These are phyloP conservation scores for Solanum bulbocastanum DNA, from an alignment of 257 asterid genomes.

Conservation along the genomic window DNA sequence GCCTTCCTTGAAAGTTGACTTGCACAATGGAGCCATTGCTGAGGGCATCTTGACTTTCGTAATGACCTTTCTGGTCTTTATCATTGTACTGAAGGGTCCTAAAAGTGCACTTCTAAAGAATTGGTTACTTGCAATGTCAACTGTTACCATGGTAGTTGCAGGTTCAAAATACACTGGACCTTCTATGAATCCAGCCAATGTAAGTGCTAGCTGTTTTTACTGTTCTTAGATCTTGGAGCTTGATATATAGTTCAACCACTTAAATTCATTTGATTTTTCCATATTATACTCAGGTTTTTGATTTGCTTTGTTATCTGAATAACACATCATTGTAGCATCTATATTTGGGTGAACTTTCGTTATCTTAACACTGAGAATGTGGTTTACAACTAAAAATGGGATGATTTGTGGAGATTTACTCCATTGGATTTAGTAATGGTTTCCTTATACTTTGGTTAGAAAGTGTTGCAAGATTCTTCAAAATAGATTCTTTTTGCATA, in stretches of 20 bases:
- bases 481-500: neutral
- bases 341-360: neutral
- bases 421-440: neutral
- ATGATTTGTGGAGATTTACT: neutral
- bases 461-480: neutral
- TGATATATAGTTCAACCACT: neutral
- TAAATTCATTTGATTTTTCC: neutral
- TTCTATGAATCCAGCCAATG: slow-evolving; percentile 96
- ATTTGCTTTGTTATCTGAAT: neutral
- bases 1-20: slow-evolving; percentile 71
- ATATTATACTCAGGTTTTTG: neutral
- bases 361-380: neutral
- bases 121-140: slow-evolving; percentile 59
- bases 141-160: slow-evolving; percentile 49
- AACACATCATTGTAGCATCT: neutral
- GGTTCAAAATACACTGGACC: slow-evolving; percentile 85
- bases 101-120: slow-evolving; percentile 44
- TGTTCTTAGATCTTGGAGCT: neutral
- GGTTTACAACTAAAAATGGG: neutral
- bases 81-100: slow-evolving; percentile 64
- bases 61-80: slow-evolving; percentile 56
- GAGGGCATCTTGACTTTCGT: slow-evolving; percentile 75
- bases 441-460: neutral
- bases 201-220: slow-evolving; percentile 18
- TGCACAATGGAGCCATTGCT: slow-evolving; percentile 84